A percentile compares a stretch with the other conserved stretches of the same genome.
Evolutionary conservation across 345 rosid genomes (phyloP).

Genomic region (Euphorbia tirucalli): DNA sequence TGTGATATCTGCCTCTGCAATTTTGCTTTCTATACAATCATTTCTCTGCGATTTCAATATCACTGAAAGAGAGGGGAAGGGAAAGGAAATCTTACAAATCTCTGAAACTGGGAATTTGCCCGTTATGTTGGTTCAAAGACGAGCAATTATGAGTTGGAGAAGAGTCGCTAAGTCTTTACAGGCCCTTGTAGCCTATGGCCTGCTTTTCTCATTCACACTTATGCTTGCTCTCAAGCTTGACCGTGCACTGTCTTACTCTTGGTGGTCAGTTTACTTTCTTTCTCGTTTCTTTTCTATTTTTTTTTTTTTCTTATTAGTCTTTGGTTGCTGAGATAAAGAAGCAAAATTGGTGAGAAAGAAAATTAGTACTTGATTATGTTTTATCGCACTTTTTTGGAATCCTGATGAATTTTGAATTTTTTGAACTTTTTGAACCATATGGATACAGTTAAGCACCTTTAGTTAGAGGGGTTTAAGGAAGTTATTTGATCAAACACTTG

Average conservation of each 20-base stretch:
- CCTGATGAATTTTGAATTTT: constrained; percentile 2
- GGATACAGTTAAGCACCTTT: too few relatives aligned
- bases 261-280: constrained; percentile 58
- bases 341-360: neutral
- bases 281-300: neutral
- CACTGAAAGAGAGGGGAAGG: neutral
- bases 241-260: constrained; percentile 47
- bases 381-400: constrained; percentile 1
- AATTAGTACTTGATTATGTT: neutral
- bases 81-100: constrained; percentile 10
- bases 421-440: neutral
- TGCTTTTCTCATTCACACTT: constrained; percentile 79
- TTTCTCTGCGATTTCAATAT: constrained; percentile 2
- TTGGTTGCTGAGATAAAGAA: constrained; percentile 9
- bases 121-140: constrained; percentile 45
- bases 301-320: neutral
- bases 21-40: neutral
- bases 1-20: neutral
- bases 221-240: constrained; percentile 75
- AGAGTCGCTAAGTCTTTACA: constrained; percentile 70
- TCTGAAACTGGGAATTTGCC: neutral
- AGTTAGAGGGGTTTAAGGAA: neutral
- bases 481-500: neutral
- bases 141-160: constrained; percentile 69
- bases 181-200: constrained; percentile 57